phyloP scores from a whole-genome alignment of 495 filamentous ascomycete genomes.

The Staphylotrichum tortipilum region DNA sequence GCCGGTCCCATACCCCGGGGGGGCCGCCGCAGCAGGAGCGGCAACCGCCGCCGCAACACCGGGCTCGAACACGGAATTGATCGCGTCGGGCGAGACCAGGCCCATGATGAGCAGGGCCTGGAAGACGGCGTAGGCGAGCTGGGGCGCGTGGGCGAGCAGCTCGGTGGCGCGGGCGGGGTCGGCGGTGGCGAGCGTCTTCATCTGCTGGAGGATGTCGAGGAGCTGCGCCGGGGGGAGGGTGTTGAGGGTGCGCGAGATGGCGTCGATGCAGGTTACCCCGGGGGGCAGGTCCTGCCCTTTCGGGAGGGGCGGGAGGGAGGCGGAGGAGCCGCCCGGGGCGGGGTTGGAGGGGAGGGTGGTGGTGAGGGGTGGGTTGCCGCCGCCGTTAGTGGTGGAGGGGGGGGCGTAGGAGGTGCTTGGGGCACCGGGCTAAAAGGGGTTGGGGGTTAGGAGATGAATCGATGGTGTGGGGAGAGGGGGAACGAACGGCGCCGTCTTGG shows the following conservation, averaged over 20 bases:
- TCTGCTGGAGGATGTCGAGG: conserved; percentile 87
- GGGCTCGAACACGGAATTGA: conserved; percentile 41
- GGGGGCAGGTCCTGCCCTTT: conserved; percentile 74
- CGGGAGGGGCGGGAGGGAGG: conserved; percentile 66
- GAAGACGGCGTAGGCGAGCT: conserved; percentile 93
- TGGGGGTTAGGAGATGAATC: background rate
- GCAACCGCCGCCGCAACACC: too few species aligned
- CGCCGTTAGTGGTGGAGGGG: conserved; percentile 9
- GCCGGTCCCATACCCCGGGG: too few species aligned
- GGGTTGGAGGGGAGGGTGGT: conserved; percentile 5
- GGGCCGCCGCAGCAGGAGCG: conserved; percentile 31
- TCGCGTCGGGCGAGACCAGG: conserved; percentile 62
- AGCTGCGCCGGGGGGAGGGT: conserved; percentile 81
- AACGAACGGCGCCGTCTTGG: conserved; percentile 20
- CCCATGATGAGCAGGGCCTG: conserved; percentile 89
- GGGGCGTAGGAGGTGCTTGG: conserved; percentile 8
- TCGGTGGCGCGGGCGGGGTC: conserved; percentile 82
- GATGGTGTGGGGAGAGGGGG: background rate
- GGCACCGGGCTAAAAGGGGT: background rate
- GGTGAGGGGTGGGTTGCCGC: conserved; percentile 20
- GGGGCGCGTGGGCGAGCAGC: conserved; percentile 78
- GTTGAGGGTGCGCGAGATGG: conserved; percentile 80
- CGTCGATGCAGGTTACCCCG: conserved; percentile 73
- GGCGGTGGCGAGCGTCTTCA: conserved; percentile 75
- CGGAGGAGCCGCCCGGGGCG: conserved; percentile 10